Evolutionary conservation across 1,139 yeast species (phyloP), one percentile per base, ranked within the genome.

Genomic region (Pichia sp.): DNA sequence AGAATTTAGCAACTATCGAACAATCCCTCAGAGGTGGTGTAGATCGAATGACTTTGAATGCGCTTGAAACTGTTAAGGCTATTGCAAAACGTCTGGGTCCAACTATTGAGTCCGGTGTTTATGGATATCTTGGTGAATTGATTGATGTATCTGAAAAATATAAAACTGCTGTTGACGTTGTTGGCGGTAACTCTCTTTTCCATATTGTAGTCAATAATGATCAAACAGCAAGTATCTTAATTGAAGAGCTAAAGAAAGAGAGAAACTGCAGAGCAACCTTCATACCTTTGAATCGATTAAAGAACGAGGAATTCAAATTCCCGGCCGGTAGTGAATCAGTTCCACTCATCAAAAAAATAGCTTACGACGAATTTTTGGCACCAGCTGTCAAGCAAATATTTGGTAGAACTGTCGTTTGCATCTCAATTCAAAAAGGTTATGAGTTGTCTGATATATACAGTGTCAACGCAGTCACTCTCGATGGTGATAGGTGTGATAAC

Each of bases 161-260:
- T 67, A 86, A 87, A 66, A 79, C 85, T 1, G 95, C 97, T 0
- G 87, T 87, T 1, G 97, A 92, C 66, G 93, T 87, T 5, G 80
- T 90, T 48, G 97, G 96, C 13, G 98, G 98, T 1, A 84, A 81
- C 58, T 80, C 96, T 2, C 72, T 93, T 50, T 92, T 90, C 66
- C 90, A 93, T 68, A 82, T 92, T 44, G 95, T 93, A 15, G 98
- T 93, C 15, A 97, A 90, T 65, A 84, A 79, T 48, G 97, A 92
- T 62, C 84, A 80, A 50, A 89, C 97, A 0, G 98, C 98, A 0
- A 77, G 90, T 5, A 67, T 79, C 13, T 70, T 93, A 3, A 86
- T 93, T 85, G 85, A 85, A 49, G 95, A 89, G 65, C 73, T 93
- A 57, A 76, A 77, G n/a, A 76, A 87, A 53, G 81, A 80, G 55